phyloP scores from a whole-genome alignment of 202 grass and related monocot species.

The Brachypodium distachyon region DNA sequence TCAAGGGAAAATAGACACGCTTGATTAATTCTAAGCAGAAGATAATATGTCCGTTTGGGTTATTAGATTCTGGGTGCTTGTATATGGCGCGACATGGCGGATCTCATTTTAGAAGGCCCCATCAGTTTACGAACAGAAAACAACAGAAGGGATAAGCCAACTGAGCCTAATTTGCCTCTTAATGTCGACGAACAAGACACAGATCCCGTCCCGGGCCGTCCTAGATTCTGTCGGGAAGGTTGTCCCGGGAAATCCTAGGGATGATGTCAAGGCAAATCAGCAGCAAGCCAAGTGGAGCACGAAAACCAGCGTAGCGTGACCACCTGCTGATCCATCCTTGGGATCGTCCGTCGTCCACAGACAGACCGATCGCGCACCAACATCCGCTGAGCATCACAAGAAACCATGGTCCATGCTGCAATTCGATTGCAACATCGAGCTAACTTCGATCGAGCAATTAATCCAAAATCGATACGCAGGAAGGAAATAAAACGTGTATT shows the following conservation, averaged over 20 bases:
- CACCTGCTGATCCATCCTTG: not conserved
- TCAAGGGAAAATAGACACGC: not conserved
- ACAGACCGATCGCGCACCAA: not conserved
- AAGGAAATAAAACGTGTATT: not conserved
- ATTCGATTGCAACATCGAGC: not conserved
- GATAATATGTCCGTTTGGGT: too few relatives aligned
- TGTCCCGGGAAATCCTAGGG: not conserved
- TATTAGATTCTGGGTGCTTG: too few relatives aligned
- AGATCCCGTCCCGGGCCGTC: not conserved
- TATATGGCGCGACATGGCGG: not conserved
- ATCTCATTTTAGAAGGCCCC: too few relatives aligned
- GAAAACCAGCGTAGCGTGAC: not conserved
- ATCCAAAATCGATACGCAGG: not conserved
- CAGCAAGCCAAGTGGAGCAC: not conserved
- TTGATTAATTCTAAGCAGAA: not conserved
- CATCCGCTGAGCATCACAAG: not conserved
- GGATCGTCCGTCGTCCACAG: not conserved
- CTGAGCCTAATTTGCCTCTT: too few relatives aligned
- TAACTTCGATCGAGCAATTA: not conserved
- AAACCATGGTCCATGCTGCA: not conserved
- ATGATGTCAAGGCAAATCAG: too few relatives aligned
- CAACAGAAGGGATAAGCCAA: too few relatives aligned
- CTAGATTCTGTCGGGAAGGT: not conserved
- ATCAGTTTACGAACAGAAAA: too few relatives aligned
- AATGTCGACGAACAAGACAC: too few relatives aligned